These are phyloP conservation scores for Leccinum solheimii DNA, from an alignment of 1,284 basidiomycete genomes.

Conservation along the genomic window DNA sequence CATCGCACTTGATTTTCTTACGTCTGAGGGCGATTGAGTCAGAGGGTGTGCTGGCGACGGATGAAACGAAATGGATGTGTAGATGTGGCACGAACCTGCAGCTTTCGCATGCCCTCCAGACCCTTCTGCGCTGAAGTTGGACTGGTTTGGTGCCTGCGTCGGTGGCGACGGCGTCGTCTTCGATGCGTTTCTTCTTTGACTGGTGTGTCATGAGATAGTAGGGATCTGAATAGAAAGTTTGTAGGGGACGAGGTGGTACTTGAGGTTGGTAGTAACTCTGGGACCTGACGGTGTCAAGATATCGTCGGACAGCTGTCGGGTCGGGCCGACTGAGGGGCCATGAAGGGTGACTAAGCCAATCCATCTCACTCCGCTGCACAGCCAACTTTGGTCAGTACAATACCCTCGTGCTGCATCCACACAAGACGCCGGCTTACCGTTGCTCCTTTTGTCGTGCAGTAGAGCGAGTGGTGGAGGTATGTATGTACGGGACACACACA, in stretches of 20 bases:
- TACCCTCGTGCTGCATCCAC: constrained; percentile 19
- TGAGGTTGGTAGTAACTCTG: constrained; percentile 23
- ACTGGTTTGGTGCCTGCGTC: constrained; percentile 68
- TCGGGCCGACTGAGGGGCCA: constrained; percentile 36
- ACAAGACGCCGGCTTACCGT: constrained; percentile 23
- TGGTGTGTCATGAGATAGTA: constrained; percentile 52
- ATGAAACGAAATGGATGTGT: constrained; percentile 15
- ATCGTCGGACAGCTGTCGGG: constrained; percentile 37
- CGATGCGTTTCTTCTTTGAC: constrained; percentile 69
- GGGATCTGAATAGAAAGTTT: constrained; percentile 49
- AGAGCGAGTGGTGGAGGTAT: constrained; percentile 18
- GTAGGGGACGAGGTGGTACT: constrained; percentile 30
- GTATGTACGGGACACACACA: constrained; percentile 15
- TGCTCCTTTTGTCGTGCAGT: constrained; percentile 10
- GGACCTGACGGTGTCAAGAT: constrained; percentile 30
- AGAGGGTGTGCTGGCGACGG: constrained; percentile 16
- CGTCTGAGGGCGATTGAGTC: constrained; percentile 48
- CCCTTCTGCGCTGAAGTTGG: constrained; percentile 70
- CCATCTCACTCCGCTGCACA: constrained; percentile 28
- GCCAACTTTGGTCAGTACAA: constrained; percentile 26
- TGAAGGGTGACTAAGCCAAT: constrained; percentile 35
- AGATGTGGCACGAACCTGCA: constrained; percentile 61
- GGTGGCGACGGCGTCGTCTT: constrained; percentile 50
- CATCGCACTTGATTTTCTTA: constrained; percentile 90
- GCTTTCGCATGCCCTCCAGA: constrained; percentile 82